Base-by-base conservation (phyloP, 169 alveolate genomes). In the Cryptosporidium canis region DNA sequence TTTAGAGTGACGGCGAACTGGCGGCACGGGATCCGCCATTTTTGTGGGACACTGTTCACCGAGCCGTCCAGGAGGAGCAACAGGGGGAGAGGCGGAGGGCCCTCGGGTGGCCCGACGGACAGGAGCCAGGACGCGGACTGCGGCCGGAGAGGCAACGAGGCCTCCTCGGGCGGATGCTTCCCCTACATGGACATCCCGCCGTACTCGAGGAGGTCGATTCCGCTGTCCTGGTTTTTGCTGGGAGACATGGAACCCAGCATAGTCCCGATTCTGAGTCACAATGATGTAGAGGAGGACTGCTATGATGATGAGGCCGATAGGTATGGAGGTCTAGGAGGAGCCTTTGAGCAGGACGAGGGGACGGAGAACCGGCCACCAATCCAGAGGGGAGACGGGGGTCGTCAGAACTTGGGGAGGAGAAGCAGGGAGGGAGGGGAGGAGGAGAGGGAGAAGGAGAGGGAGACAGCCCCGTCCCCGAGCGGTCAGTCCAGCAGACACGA, bases 211-310 rank as follows among this genome's bases (percentile, higher is more conserved):
- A 77, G 87, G 45, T 77, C 87, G 4, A 77, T 77, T 39, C 87
- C 87, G 35, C 29, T 77, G n/a, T 77, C 87, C 5, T 77, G 87
- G 87, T 77, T 77, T 61, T 61, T 77, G 39, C 16, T 77, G 29
- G 37, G 72, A 58, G 87, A 77, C 21, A 77, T 77, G 87, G 87
- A 77, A 16, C 87, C 87, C 18, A 77, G 29, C 8, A 77, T 77
- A 3, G n/a, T 77, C 1, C 87, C 87, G 16, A 12, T 77, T 29
- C 39, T 77, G 61, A 18, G 18, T 39, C n/a, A 63, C 16, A 77
- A 41, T n/a, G 72, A 58, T 37, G 2, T 56, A 5, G 11, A 53
- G 0, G 71, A 77, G 1, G 87, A 77, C 7, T n/a, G 41, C 16
- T 55, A 77, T 44, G 51, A 58, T 3, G 63, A 41, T 5, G 41